phyloP scores from a whole-genome alignment of 345 rosid genomes.

The Rhodamnia argentea region DNA sequence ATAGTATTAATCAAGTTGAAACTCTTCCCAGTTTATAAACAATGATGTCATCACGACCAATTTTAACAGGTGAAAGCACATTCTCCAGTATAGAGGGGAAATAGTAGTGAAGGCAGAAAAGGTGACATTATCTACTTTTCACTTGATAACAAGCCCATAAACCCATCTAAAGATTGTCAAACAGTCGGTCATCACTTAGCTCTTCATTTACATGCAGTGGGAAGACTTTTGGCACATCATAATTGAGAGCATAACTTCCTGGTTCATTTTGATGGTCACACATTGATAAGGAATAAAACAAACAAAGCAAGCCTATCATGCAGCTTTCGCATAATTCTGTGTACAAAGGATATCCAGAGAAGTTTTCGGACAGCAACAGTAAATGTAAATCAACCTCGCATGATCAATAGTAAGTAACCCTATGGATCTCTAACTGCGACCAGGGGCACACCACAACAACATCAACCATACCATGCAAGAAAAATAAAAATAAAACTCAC shows the following conservation, averaged over 20 bases:
- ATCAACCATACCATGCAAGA: neutral
- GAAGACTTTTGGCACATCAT: neutral
- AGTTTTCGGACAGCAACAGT: neutral
- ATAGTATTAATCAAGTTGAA: neutral
- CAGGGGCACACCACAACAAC: neutral
- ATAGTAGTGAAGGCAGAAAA: neutral
- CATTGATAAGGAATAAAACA: neutral
- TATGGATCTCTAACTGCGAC: neutral
- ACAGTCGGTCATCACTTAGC: neutral
- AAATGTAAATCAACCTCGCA: neutral
- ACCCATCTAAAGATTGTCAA: neutral
- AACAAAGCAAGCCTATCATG: neutral
- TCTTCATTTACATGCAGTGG: neutral
- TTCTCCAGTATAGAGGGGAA: neutral
- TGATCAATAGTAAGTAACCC: neutral
- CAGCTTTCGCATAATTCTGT: neutral
- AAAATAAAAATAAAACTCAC: conserved; percentile 23
- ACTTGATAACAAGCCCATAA: neutral
- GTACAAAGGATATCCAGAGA: neutral
- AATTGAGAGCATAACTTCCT: neutral
- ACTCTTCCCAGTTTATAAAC: neutral
- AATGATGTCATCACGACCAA: neutral
- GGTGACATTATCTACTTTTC: neutral
- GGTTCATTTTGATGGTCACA: neutral
- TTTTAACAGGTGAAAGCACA: neutral